Evolutionary conservation across 768 basidiomycete species (phyloP).

Genomic region (Phanerochaete carnosa): DNA sequence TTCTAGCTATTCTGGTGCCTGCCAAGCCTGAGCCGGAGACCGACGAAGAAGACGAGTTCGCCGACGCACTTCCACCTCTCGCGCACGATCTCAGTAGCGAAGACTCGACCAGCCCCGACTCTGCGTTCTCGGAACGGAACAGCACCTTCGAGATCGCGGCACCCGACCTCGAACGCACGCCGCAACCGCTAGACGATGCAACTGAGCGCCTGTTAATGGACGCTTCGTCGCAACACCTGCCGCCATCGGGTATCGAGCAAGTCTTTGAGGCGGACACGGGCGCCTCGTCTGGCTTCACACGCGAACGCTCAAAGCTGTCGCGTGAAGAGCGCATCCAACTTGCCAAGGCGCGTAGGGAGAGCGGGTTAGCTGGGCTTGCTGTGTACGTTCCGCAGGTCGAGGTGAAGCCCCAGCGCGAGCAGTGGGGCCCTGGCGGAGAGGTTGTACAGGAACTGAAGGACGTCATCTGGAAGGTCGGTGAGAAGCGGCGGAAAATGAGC

Average conservation of each 20-base stretch:
- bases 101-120: conserved; percentile 8
- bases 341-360: conserved; percentile 52
- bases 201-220: conserved; percentile 51
- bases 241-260: conserved; percentile 69
- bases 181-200: conserved; percentile 46
- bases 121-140: conserved; percentile 1
- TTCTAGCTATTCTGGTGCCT: conserved; percentile 54
- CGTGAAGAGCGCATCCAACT: conserved; percentile 73
- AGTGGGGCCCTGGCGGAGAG: conserved; percentile 73
- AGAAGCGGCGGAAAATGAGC: conserved; percentile 55
- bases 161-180: conserved; percentile 46
- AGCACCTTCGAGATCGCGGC: neutral
- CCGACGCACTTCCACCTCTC: conserved; percentile 40
- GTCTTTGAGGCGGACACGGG: conserved; percentile 75
- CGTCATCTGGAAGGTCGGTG: conserved; percentile 84
- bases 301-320: conserved; percentile 64
- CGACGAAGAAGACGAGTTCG: conserved; percentile 31
- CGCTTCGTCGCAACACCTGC: conserved; percentile 51
- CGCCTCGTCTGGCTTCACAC: conserved; percentile 32
- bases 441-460: conserved; percentile 84
- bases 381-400: conserved; percentile 4
- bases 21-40: conserved; percentile 32
- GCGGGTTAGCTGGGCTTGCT: conserved; percentile 15
- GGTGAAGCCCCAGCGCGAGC: conserved; percentile 30
- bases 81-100: conserved; percentile 17